Conservation (phyloP, 768 basidiomycete genomes). For the Rhodotorula diobovata region DNA sequence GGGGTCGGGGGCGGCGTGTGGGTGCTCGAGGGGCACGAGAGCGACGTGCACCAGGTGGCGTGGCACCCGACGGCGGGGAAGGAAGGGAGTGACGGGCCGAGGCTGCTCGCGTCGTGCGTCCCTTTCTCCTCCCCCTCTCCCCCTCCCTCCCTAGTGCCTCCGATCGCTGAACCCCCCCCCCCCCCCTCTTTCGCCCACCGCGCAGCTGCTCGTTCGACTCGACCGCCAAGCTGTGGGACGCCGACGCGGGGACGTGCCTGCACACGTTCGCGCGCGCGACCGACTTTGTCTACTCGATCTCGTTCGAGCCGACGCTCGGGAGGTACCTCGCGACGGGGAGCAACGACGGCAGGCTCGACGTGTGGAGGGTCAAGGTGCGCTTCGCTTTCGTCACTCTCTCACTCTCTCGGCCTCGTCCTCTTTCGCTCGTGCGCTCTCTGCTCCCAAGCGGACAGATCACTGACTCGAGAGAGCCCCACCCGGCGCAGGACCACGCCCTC, state of each 20-base stretch:
- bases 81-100: conserved; percentile 8
- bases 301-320: conserved; percentile 67
- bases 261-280: conserved; percentile 67
- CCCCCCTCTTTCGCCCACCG: too few species aligned
- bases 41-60: conserved; percentile 40
- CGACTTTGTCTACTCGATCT: conserved; percentile 65
- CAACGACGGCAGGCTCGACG: conserved; percentile 68
- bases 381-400: too few species aligned
- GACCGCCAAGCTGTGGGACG: conserved; percentile 78
- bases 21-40: conserved; percentile 39
- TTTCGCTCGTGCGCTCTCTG: neutral
- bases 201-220: conserved; percentile 71
- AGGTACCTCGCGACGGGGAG: conserved; percentile 69
- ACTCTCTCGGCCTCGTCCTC: too few species aligned
- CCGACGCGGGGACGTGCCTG: conserved; percentile 68
- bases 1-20: conserved; percentile 16
- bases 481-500: conserved; percentile 34
- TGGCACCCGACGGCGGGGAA: conserved; percentile 35
- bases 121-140: neutral
- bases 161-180: too few species aligned
- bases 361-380: conserved; percentile 66
- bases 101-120: conserved; percentile 40
- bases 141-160: too few species aligned
- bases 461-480: too few species aligned
- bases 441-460: too few species aligned